Evolutionary conservation across 345 rosid genomes (phyloP), one percentile per base, ranked within the genome.

Genomic region (Eucalyptus pauciflora): DNA sequence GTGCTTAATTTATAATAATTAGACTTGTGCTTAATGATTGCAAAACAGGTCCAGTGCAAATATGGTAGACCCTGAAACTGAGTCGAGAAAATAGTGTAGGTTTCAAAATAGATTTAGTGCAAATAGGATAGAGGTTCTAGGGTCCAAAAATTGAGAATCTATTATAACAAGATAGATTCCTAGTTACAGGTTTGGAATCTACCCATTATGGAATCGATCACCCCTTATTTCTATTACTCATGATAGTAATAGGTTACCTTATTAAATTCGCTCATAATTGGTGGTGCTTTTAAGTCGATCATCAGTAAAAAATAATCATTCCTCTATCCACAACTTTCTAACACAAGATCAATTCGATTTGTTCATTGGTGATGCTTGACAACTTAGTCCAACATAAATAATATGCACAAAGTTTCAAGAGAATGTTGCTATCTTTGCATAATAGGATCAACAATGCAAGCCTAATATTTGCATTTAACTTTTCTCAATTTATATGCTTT

Each of bases 41-140:
- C 2, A 52, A 51, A 52, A 51, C 2, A 51, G 0, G 22, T 17
- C 1, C 54, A 51, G 2, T 51, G 56, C 22, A 51, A 51, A 51
- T 3, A 51, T 7, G 8, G 22, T 51, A 1, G 1, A 51, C 56
- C 56, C 3, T 7, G 56, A 17, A 17, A 51, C 0, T 17, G 2
- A 51, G 2, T 3, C 0, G 1, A 51, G 17, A 17, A 51, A 7
- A 51, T 51, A 51, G 9, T 3, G 1, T 7, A 51, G 4, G 56
- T 51, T 51, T 3, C 4, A 51, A 51, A 51, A 51, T 2, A 51
- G 1, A 17, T 3, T 51, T 1, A 3, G 4, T 17, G 56, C 4
- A 17, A 51, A 51, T 17, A 51, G 2, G 1, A 2, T 51, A 51
- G 0, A 51, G 2, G 1, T 51, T 51, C 1, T 1, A 51, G 0